Evolutionary conservation across 768 basidiomycete species (phyloP).

Genomic region (Pilatotrama ljubarskyi): DNA sequence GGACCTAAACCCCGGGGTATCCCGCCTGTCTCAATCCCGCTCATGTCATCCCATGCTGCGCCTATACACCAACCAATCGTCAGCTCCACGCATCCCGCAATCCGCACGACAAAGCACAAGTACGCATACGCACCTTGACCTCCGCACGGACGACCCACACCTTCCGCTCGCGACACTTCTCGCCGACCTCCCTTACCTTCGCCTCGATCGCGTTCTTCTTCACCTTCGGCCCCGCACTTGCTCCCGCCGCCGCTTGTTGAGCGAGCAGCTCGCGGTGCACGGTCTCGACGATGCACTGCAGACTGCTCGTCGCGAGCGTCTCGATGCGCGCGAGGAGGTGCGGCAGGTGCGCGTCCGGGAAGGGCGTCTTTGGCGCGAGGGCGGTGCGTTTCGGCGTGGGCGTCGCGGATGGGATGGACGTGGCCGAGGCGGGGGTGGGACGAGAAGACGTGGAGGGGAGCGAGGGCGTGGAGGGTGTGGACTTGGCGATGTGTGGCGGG

Average conservation of each 20-base stretch:
- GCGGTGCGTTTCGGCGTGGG: constrained; percentile 28
- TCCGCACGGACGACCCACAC: constrained; percentile 68
- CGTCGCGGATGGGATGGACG: constrained; percentile 8
- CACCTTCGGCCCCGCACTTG: constrained; percentile 36
- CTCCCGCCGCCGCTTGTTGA: constrained; percentile 39
- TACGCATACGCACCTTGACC: constrained; percentile 22
- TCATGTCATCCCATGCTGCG: constrained; percentile 12
- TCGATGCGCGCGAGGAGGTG: constrained; percentile 64
- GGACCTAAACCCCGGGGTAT: background rate
- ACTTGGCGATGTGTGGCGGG: constrained; percentile 16
- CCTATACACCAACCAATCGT: background rate
- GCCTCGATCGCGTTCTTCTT: constrained; percentile 85
- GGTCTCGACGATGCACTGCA: constrained; percentile 69
- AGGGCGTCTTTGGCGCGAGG: constrained; percentile 50
- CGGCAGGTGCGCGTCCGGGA: constrained; percentile 67
- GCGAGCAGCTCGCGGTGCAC: constrained; percentile 67
- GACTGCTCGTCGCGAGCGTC: constrained; percentile 57
- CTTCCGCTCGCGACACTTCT: constrained; percentile 72
- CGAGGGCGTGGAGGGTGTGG: constrained; percentile 13
- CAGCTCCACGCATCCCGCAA: background rate
- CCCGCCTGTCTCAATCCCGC: background rate
- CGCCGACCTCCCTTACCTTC: constrained; percentile 74
- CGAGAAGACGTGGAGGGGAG: constrained; percentile 12
- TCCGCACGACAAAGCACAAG: background rate
- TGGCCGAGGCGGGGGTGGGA: background rate